These are phyloP conservation scores for Eryngium alpinum DNA, from an alignment of 140 eudicot species.

Conservation along the genomic window DNA sequence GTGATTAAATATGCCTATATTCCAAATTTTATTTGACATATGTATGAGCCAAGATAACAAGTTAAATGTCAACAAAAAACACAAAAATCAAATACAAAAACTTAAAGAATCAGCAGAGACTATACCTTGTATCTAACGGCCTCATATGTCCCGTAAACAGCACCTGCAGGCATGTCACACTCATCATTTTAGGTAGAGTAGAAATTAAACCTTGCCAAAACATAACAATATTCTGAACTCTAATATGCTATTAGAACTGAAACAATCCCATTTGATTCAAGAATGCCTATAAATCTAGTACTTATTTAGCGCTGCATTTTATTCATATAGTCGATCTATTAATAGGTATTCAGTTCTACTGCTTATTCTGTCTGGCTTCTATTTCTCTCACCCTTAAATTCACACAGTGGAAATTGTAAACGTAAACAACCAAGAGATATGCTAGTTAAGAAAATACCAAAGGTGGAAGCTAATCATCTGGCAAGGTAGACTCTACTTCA, in stretches of 20 bases:
- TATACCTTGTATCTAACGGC: slow-evolving; percentile 69
- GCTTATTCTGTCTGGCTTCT: too few species aligned
- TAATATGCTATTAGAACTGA: not conserved
- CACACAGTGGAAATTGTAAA: too few species aligned
- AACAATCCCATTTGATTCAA: not conserved
- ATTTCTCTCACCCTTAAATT: too few species aligned
- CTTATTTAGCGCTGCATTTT: not conserved
- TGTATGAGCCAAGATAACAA: too few species aligned
- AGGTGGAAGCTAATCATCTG: too few species aligned
- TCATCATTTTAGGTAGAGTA: not conserved
- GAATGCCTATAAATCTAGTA: not conserved
- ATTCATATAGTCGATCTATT: not conserved
- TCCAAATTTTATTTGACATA: not conserved
- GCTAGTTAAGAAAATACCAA: too few species aligned
- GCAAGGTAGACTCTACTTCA: too few species aligned
- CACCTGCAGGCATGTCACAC: slow-evolving; percentile 36
- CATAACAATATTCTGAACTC: not conserved
- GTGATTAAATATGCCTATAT: not conserved
- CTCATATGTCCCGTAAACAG: slow-evolving; percentile 86
- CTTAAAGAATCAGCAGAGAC: slow-evolving; percentile 21
- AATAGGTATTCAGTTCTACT: not conserved
- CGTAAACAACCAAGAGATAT: too few species aligned
- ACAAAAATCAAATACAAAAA: not conserved
- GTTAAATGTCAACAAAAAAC: not conserved
- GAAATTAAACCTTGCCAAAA: not conserved